Evolutionary conservation across 495 filamentous ascomycete species (phyloP).

Genomic region (Aspergillus cavernicola): DNA sequence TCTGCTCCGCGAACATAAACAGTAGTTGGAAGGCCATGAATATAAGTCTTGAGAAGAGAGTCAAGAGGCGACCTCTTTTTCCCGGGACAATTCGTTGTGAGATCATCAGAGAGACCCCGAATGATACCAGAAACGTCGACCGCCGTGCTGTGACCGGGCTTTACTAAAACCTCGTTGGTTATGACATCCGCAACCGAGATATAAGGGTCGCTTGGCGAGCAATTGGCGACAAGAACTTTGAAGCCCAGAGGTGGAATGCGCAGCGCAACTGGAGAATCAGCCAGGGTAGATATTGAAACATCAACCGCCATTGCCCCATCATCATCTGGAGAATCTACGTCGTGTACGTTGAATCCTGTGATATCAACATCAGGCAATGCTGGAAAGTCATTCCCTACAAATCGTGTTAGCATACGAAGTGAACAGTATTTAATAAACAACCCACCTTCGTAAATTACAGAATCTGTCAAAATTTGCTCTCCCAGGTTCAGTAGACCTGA

Average conservation of each 20-base stretch:
- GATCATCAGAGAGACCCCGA: slow-evolving; percentile 60
- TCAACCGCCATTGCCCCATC: slow-evolving; percentile 71
- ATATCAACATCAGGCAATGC: slow-evolving; percentile 74
- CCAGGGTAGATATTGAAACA: slow-evolving; percentile 61
- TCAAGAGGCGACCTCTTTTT: slow-evolving; percentile 79
- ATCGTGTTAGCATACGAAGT: slow-evolving; percentile 13
- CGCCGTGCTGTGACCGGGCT: slow-evolving; percentile 59
- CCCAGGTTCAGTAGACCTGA: slow-evolving; percentile 76
- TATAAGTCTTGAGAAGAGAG: slow-evolving; percentile 72
- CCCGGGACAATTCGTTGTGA: slow-evolving; percentile 69
- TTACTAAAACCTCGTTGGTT: slow-evolving; percentile 60
- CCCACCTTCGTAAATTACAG: slow-evolving; percentile 73
- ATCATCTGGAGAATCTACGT: slow-evolving; percentile 48
- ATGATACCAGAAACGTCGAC: slow-evolving; percentile 68
- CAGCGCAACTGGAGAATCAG: slow-evolving; percentile 72
- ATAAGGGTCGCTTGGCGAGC: slow-evolving; percentile 54
- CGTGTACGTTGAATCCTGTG: slow-evolving; percentile 68
- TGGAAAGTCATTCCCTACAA: slow-evolving; percentile 61
- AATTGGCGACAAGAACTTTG: slow-evolving; percentile 76
- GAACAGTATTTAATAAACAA: not conserved
- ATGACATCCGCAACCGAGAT: slow-evolving; percentile 74
- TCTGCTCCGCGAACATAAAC: slow-evolving; percentile 78
- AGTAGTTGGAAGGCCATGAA: slow-evolving; percentile 70
- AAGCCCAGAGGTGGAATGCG: slow-evolving; percentile 77
- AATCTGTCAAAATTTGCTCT: slow-evolving; percentile 64